Evolutionary conservation across 1,284 basidiomycete species (phyloP), one percentile per base, ranked within the genome.

Genomic region (Moesziomyces antarcticus): DNA sequence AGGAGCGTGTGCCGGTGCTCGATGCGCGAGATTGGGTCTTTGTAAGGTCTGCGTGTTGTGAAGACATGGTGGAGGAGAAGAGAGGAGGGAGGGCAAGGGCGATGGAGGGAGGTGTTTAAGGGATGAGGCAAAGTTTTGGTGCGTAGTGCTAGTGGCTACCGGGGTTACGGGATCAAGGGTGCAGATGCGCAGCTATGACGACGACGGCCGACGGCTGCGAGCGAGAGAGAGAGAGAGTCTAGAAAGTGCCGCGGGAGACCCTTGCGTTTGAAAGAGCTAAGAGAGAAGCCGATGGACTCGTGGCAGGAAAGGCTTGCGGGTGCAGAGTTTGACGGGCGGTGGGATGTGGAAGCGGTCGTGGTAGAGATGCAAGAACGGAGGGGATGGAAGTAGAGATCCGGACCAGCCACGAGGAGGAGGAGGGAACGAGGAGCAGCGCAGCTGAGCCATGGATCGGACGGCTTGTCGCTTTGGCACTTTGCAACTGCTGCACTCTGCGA

Each of bases 21-120:
- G 70, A 73, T 40, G 60, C 60, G 27, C 71, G 54, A 14, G 71
- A 69, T n/a, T 49, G 18, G 47, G 70, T 68, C 22, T 68, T 63
- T 40, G 30, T 50, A 24, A 73, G 60, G 24, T 50, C 25, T 46
- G 50, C 53, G 44, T 24, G 21, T 7, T 60, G 45, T 33, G 51
- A 61, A 21, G 70, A 63, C 70, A 73, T 73, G 70, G 35, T 64
- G 64, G 33, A 50, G 48, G 56, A 20, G 21, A 56, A 35, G 8
- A 24, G 25, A 50, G 46, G 13, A 30, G 20, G 24, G 18, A 7
- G 25, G 37, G 25, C 25, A 7, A 27, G 25, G 13, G 49, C 21
- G 20, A 27, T 20, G 25, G 44, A 48, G 33, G 16, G 16, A 14
- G 35, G 44, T 40, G 44, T 9, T 46, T 21, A 27, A 44, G 21